Evolutionary conservation across 2,329 filamentous ascomycete genomes (phyloP).

Genomic region (Aureobasidium mangrovei): DNA sequence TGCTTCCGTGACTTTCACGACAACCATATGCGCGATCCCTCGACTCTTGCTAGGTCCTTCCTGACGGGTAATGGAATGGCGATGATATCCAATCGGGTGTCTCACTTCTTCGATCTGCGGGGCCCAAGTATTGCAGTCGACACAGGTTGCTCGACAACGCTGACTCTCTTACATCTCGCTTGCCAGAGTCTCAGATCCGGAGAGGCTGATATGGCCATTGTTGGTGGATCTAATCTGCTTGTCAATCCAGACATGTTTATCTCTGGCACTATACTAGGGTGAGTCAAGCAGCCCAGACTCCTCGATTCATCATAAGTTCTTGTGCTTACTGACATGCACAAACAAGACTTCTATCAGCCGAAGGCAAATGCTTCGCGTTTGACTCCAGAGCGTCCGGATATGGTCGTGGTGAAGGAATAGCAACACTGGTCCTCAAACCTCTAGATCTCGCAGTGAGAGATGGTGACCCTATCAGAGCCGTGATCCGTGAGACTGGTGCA

Average conservation of each 20-base stretch:
- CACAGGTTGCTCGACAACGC: constrained; percentile 38
- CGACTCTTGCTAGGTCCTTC: constrained; percentile 16
- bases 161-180: not conserved
- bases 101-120: too few species aligned
- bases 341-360: constrained; percentile 9
- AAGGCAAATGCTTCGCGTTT: constrained; percentile 29
- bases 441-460: constrained; percentile 35
- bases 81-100: too few species aligned
- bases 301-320: constrained; percentile 15
- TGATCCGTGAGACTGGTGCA: constrained; percentile 28
- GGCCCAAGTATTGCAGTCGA: constrained; percentile 39
- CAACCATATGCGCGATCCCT: constrained; percentile 18
- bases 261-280: constrained; percentile 28
- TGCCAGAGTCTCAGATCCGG: not conserved
- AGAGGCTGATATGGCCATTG: not conserved
- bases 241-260: constrained; percentile 19
- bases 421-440: constrained; percentile 42
- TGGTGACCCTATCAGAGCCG: constrained; percentile 36
- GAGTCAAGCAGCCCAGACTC: constrained; percentile 29
- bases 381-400: constrained; percentile 39
- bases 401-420: constrained; percentile 47
- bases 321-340: constrained; percentile 21
- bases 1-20: constrained; percentile 20
- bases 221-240: not conserved
- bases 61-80: too few species aligned